phyloP scores from a whole-genome alignment of 805 yeast genomes.

The Metschnikowia cerradonensis region DNA sequence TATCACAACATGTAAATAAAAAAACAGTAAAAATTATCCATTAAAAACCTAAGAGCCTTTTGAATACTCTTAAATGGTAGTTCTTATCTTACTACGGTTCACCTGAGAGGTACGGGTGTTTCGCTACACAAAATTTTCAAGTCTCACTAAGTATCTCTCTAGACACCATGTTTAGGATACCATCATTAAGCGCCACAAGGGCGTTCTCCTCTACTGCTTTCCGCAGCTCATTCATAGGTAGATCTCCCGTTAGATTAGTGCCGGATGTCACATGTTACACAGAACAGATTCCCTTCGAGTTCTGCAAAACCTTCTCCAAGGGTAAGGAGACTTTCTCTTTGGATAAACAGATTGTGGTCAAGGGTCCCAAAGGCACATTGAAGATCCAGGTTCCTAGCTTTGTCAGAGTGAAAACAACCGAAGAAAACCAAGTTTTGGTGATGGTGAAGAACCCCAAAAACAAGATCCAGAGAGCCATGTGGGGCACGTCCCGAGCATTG shows the following conservation, averaged over 20 bases:
- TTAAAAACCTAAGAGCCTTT: no score
- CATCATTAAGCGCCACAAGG: constrained; percentile 12
- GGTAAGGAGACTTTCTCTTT: constrained; percentile 59
- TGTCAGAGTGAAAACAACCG: constrained; percentile 40
- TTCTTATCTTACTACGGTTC: not conserved
- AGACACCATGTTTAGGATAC: constrained; percentile 13
- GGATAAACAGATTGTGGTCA: constrained; percentile 54
- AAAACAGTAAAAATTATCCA: no score
- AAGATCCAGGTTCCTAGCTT: constrained; percentile 70
- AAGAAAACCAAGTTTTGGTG: constrained; percentile 43
- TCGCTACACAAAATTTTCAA: constrained; percentile 6
- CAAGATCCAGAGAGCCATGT: constrained; percentile 76
- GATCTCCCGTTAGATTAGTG: constrained; percentile 66
- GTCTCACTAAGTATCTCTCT: not conserved
- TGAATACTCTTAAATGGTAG: not conserved
- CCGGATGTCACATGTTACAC: constrained; percentile 53
- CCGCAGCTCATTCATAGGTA: constrained; percentile 66
- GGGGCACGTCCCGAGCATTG: constrained; percentile 90
- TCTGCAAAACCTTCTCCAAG: constrained; percentile 59
- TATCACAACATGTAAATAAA: no score
- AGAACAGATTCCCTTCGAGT: constrained; percentile 45
- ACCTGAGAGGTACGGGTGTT: not conserved
- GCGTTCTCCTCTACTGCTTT: constrained; percentile 11
- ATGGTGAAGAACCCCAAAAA: constrained; percentile 52
- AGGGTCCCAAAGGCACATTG: constrained; percentile 76